Evolutionary conservation across 2,329 filamentous ascomycete genomes (phyloP).

Genomic region (Botrytis pseudocinerea): DNA sequence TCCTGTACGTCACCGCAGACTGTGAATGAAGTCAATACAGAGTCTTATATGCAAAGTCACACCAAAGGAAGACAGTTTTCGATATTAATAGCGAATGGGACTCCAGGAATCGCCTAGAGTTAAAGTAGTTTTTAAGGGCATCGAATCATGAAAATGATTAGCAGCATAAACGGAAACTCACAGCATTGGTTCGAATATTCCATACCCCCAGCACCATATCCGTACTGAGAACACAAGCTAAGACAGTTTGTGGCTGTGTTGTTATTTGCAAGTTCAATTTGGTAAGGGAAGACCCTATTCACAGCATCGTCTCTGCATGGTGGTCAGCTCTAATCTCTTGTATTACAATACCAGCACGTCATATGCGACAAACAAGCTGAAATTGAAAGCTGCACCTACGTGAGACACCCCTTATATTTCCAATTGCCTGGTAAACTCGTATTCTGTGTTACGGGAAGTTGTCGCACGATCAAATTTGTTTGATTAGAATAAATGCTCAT

Average conservation of each 20-base stretch:
- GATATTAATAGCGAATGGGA: neutral
- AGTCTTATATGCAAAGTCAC: too few relatives aligned
- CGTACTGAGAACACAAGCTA: conserved; percentile 33
- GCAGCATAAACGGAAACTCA: conserved; percentile 18
- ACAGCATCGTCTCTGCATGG: conserved; percentile 24
- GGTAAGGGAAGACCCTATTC: conserved; percentile 33
- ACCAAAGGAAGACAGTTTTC: neutral
- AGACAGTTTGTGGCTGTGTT: conserved; percentile 34
- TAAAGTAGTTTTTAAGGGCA: neutral
- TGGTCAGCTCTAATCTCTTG: conserved; percentile 5
- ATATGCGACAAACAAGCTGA: neutral
- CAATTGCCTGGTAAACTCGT: conserved; percentile 31
- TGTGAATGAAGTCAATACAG: conserved; percentile 3
- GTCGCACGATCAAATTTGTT: conserved; percentile 25
- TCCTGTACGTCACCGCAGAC: conserved; percentile 28
- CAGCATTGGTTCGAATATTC: conserved; percentile 36
- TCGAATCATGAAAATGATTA: neutral
- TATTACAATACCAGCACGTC: conserved; percentile 9
- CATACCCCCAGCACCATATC: conserved; percentile 36
- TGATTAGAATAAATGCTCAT: conserved; percentile 35
- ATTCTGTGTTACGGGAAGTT: conserved; percentile 27
- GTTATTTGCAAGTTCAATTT: conserved; percentile 25
- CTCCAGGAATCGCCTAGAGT: neutral
- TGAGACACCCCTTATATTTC: conserved; percentile 35
- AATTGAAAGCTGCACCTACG: conserved; percentile 31